phyloP scores from a whole-genome alignment of 139 green algal genomes.

The Ettlia oleoabundans region DNA sequence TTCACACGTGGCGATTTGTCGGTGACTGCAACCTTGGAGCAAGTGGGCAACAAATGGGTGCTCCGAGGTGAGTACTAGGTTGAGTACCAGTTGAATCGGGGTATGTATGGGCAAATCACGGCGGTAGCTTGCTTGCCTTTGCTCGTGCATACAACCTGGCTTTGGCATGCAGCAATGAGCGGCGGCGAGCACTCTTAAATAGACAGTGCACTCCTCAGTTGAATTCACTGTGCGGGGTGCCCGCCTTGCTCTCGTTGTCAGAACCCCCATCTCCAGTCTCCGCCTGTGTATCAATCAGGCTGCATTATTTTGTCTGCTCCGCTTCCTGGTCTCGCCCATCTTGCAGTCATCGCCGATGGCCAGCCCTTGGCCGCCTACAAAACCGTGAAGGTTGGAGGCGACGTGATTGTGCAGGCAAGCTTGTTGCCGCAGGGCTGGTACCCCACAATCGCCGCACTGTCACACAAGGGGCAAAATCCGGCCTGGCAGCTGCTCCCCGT shows the following conservation, averaged over 20 bases:
- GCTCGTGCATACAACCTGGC: too few relatives aligned
- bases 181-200: background rate
- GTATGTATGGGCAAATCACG: background rate
- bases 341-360: conserved; percentile 11
- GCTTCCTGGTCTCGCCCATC: background rate
- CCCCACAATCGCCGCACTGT: background rate
- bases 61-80: background rate
- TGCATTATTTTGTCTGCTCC: too few relatives aligned
- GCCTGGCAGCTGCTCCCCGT: too few relatives aligned
- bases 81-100: background rate
- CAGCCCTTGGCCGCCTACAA: background rate
- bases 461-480: background rate
- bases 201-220: background rate
- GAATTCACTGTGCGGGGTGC: too few relatives aligned
- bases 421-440: too few relatives aligned
- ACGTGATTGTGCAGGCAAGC: conserved; percentile 5
- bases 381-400: background rate
- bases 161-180: too few relatives aligned
- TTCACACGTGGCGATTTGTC: background rate
- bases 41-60: background rate
- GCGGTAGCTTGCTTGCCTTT: too few relatives aligned
- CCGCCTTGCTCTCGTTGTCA: too few relatives aligned
- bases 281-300: too few relatives aligned
- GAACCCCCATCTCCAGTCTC: too few relatives aligned
- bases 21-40: background rate